Evolutionary conservation across 345 rosid genomes (phyloP), one percentile per base, ranked within the genome.

Genomic region (Moricandia arvensis): DNA sequence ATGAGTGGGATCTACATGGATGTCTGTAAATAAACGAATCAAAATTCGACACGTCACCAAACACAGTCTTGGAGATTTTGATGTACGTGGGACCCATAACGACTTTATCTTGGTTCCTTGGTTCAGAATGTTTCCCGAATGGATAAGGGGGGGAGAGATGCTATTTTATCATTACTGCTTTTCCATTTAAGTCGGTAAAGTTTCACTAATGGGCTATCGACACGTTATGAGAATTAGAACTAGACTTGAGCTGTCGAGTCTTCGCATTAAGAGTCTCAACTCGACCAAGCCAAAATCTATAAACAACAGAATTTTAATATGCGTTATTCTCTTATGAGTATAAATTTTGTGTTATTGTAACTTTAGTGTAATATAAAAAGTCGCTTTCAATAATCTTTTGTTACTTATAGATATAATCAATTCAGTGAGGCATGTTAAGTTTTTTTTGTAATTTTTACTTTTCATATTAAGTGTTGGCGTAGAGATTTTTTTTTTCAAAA

Each of bases 41-140:
- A 18, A 0, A 31, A 57, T 13, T 55, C 1, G 38, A 76, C 80
- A 76, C 75, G 75, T 70, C 51, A 57, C 41, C 51, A 43, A n/a
- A 31, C 60, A 68, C 26, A 33, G 64, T 38, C 53, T 7, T 62
- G 33, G 30, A 27, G 18, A 3, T 21, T 21, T 21, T 21, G 24
- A 21, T 21, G 24, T 21, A 21, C 24, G 60, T 63, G 66, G 80
- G 75, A 64, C 80, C 75, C 59, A 15, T 27, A 37, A 8, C 34
- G 30, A 63, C 51, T 63, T 41, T 47, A 69, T 63, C 75, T 63
- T 69, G 71, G 80, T 63, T 76, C 75, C 75, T 63, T 69, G 75
- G 75, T 63, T 76, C 80, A 76, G 75, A 70, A 70, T 70, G 80
- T 76, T 55, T 76, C 71, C 75, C n/a, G 16, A 63, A 57, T 63